These are phyloP conservation scores for Tympanopsis confertula DNA, from an alignment of 2,329 filamentous ascomycete species.

Conservation along the genomic window DNA sequence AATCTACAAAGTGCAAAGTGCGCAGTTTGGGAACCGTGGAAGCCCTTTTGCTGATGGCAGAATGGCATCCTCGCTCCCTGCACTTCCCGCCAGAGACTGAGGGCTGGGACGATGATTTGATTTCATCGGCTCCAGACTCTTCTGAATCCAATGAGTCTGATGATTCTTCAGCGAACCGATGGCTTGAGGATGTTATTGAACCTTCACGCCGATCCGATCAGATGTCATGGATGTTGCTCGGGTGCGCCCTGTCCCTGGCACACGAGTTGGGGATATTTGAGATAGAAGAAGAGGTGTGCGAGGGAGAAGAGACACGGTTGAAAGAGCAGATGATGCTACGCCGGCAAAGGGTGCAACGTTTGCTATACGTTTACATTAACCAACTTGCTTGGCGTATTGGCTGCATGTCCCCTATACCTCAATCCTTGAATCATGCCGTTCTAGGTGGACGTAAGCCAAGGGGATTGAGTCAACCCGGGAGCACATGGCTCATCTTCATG, in stretches of 20 bases:
- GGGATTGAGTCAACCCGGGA: constrained; percentile 13
- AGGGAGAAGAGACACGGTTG: constrained; percentile 10
- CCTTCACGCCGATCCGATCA: constrained; percentile 40
- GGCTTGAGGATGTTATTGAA: constrained; percentile 40
- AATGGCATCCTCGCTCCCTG: constrained; percentile 42
- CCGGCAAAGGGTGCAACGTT: constrained; percentile 19
- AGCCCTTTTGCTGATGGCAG: constrained; percentile 37
- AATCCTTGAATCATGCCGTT: constrained; percentile 23
- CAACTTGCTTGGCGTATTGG: constrained; percentile 37
- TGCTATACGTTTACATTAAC: constrained; percentile 34
- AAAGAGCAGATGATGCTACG: constrained; percentile 12
- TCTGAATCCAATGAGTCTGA: constrained; percentile 19
- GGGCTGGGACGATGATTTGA: constrained; percentile 41
- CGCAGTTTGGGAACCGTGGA: constrained; percentile 39
- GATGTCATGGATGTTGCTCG: constrained; percentile 49
- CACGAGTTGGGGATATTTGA: constrained; percentile 40
- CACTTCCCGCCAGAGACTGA: constrained; percentile 39
- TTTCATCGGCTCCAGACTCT: constrained; percentile 13
- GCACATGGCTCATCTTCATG: constrained; percentile 38
- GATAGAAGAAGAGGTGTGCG: constrained; percentile 14
- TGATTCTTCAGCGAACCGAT: constrained; percentile 10
- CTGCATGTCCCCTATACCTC: constrained; percentile 36
- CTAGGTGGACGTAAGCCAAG: constrained; percentile 20
- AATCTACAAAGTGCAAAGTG: constrained; percentile 32
- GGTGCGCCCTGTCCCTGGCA: constrained; percentile 36